Base-by-base conservation (phyloP, 2,329 filamentous ascomycete species). In the Tolypocladium cylindrosporum region DNA sequence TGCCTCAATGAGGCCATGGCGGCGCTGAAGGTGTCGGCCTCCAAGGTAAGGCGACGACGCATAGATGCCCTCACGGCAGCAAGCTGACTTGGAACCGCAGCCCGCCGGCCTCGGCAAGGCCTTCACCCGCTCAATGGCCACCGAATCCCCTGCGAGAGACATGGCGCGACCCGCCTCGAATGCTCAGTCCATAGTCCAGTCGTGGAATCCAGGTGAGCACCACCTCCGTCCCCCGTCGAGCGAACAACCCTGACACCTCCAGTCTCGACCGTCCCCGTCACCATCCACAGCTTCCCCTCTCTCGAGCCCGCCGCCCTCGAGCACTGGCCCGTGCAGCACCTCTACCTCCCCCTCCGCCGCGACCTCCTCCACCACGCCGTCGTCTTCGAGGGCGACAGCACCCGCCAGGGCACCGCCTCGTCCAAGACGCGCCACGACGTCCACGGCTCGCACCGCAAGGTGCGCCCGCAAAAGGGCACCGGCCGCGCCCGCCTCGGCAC, bases 311-410 rank as follows among this genome's bases (percentile, higher is more conserved):
- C 85, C 54, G 79, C 84, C 55, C 88, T 95, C 72, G 84, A 90
- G 69, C 75, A 84, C 67, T 97, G 92, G 79, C 86, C 89, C 45
- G 78, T 85, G 60, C 88, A 89, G 67, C 91, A 97, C 73, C 88
- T 99, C 51, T 79, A 89, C 69, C 84, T 97, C 40, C 94, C 94
- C 3, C 81, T 96, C 53, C 89, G 94, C 60, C 87, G 88, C 71
- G 94, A 99, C 72, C 85, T 99, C 63, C 86, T 99, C 57, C 93
- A 99, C 77, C 85, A 90, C 63, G 94, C 94, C 59, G 85, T 99
- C 59, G 77, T 96, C 65, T 97, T 88, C 79, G 94, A 99, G 77
- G 94, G 90, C 64, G 93, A 97, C 77, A 84, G 80, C 68, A 89
- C 90, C 58, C 87, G 94, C 37, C 88, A 91, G 72, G 94, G 94